Base-by-base conservation (phyloP, 345 rosid genomes). In the Boechera divaricarpa region DNA sequence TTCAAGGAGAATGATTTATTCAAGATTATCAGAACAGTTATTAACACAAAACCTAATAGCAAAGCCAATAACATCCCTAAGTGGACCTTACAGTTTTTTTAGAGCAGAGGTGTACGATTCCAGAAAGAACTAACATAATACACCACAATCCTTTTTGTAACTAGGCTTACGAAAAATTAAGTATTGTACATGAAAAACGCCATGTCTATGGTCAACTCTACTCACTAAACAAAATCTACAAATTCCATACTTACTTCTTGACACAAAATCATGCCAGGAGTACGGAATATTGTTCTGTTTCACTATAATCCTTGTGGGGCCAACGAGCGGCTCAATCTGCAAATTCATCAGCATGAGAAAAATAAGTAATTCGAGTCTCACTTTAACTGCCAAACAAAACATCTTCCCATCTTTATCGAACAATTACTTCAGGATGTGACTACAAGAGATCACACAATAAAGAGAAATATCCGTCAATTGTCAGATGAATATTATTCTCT, bases 251-350 rank as follows among this genome's bases (percentile, higher is more conserved):
- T 79, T 85, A 94, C 98, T 64, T 87, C 76, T 78, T 47, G 98
- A 95, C 64, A 95, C 94, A 80, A 95, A 74, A 85, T 95, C 99
- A 83, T 95, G 99, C 99, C 99, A 95, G 32, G 99, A 95, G 75
- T 95, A 95, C 42, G 66, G 32, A 54, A 94, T 61, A 72, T 73
- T 28, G 74, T 81, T 76, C 86, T 84, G 86, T 6, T 12, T 5
- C 58, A 92, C 82, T 70, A 95, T 85, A 49, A 15, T 53, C 82
- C 59, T 79, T 77, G 99, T 95, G 49, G 99, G 99, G 67, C 81
- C 51, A 73, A 90, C 99, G 64, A 95, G 78, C 5, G 99, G 99
- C 83, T 65, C 70, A 79, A 95, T 95, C 99, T 94, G 88, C 83
- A 77, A 77, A 79, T 76, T 63, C 31, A 57, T 67, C 63, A 56